These are phyloP conservation scores for Tetrahymena borealis DNA, from an alignment of 73 alveolate species.

Conservation along the genomic window DNA sequence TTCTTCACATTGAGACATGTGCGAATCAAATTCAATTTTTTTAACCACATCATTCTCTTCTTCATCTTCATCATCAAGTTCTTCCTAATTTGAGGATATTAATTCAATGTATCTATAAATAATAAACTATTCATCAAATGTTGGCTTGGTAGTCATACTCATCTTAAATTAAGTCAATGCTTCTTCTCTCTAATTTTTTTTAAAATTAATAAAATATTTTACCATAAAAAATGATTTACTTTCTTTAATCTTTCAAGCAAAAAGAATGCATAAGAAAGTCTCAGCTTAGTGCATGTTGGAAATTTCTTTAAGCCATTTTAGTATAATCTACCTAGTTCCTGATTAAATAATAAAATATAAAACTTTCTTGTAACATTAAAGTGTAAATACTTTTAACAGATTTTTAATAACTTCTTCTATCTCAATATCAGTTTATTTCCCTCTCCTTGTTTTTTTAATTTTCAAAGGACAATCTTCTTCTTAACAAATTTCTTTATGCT, in stretches of 20 bases:
- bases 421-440: conserved; percentile 9
- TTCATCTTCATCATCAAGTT: conserved; percentile 56
- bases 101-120: conserved; percentile 66
- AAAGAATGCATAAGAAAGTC: conserved; percentile 81
- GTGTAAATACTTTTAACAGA: not conserved
- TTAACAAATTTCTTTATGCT: conserved; percentile 84
- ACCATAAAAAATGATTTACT: not conserved
- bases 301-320: conserved; percentile 70
- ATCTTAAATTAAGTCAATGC: conserved; percentile 68
- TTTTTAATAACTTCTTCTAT: conserved; percentile 6
- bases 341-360: conserved; percentile 29
- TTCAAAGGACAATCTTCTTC: conserved; percentile 77
- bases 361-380: not conserved
- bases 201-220: too few relatives aligned
- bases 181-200: conserved; percentile 63
- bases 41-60: conserved; percentile 71
- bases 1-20: conserved; percentile 57
- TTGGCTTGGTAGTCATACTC: conserved; percentile 68
- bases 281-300: conserved; percentile 74
- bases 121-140: conserved; percentile 82
- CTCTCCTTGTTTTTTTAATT: conserved; percentile 31
- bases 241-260: conserved; percentile 57
- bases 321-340: conserved; percentile 74
- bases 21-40: conserved; percentile 62
- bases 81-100: not conserved